Evolutionary conservation across 345 rosid genomes (phyloP), one percentile per base, ranked within the genome.

Genomic region (Sisymbrium irio): DNA sequence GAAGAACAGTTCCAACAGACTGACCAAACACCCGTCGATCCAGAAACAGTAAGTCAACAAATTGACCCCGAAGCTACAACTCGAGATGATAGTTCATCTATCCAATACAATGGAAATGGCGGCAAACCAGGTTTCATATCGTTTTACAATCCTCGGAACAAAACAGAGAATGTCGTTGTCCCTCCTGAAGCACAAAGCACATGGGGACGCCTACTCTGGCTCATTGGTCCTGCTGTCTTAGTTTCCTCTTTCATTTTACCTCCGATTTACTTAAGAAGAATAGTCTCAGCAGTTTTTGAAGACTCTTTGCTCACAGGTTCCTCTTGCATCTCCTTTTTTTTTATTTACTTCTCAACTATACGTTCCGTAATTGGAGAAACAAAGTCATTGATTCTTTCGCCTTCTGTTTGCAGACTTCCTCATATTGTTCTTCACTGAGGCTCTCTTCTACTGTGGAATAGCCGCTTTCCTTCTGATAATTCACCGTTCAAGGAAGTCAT

Each of bases 361-460:
- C 36, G 33, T 19, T 69, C 32, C 41, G 2, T 30, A 10, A 7
- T 11, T 33, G 36, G 27, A 47, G 18, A 36, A 10, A 20, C 42
- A 36, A 36, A 9, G 18, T 45, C 37, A 45, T 9, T 12, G 20
- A 35, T 44, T 20, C 6, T 36, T 15, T 4, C 11, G 47, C 35
- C 53, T 59, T 77, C 65, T 76, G 0, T 58, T 33, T 85, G 87
- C 89, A 96, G 97, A 96, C 85, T 96, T 95, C 78, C 88, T 96
- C 74, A 89, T 96, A 78, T 60, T 96, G 78, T 92, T 96, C 96
- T 96, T 92, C 82, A 92, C 97, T 0, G 98, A 96, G 79, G 99
- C 98, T 75, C 90, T 90, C 65, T 96, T 96, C 88, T 96, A 90
- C 81, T 77, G 94, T 27, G 98, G 98, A 49, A 92, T 92, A 57